A percentile compares a stretch with the other conserved stretches of the same genome.
These are phyloP conservation scores for Exophiala viscosa DNA, from an alignment of 2,329 filamentous ascomycete genomes.

Conservation along the genomic window DNA sequence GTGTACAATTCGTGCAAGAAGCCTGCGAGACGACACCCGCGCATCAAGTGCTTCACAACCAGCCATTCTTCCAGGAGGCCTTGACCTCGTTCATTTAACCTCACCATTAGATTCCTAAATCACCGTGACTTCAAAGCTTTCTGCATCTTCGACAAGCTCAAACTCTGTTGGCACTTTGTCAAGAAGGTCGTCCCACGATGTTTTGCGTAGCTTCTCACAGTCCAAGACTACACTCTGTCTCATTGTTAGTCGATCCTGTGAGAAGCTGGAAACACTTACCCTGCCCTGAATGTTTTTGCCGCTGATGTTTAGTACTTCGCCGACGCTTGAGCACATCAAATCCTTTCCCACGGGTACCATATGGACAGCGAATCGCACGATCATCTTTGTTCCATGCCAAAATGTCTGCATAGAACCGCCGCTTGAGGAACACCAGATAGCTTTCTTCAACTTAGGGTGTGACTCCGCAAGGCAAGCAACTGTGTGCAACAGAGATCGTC, in stretches of 20 bases:
- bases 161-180: neutral
- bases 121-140: neutral
- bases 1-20: too few relatives aligned
- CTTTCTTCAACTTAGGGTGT: neutral
- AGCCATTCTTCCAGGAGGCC: too few relatives aligned
- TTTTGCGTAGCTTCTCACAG: neutral
- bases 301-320: neutral
- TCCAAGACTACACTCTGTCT: neutral
- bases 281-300: neutral
- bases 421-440: neutral
- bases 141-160: neutral
- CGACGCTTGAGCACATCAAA: neutral
- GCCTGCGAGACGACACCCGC: too few relatives aligned
- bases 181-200: neutral
- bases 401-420: neutral
- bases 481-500: neutral
- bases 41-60: too few relatives aligned
- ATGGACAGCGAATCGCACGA: neutral
- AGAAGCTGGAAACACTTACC: neutral
- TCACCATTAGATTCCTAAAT: too few relatives aligned
- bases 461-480: neutral
- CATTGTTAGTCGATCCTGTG: neutral
- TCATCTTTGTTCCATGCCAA: neutral
- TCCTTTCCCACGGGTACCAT: neutral
- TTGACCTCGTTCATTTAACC: too few relatives aligned